A percentile compares a stretch with the other conserved stretches of the same genome.
Evolutionary conservation across 2,329 filamentous ascomycete species (phyloP).

Genomic region (Fusarium sp.): DNA sequence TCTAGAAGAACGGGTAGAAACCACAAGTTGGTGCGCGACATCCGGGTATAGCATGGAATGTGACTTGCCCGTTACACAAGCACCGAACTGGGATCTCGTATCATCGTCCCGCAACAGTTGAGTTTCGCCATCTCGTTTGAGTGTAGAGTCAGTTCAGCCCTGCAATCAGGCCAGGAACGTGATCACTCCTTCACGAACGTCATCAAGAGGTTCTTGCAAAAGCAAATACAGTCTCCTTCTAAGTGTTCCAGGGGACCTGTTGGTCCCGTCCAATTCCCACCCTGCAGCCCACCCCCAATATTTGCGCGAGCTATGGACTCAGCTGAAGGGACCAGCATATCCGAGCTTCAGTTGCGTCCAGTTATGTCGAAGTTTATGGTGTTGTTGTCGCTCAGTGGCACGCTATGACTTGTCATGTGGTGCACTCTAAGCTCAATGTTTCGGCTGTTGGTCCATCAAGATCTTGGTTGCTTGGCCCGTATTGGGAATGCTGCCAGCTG

Average conservation of each 20-base stretch:
- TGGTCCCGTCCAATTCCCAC: not conserved
- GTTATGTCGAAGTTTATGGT: not conserved
- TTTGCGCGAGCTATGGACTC: not conserved
- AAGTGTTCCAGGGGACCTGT: not conserved
- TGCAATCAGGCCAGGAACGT: not conserved
- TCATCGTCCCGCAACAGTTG: not conserved
- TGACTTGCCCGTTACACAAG: not conserved
- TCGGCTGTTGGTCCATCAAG: slow-evolving; percentile 20
- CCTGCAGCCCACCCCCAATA: not conserved
- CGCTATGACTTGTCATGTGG: not conserved
- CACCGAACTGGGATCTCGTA: not conserved
- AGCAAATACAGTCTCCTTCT: not conserved
- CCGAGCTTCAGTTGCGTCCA: not conserved
- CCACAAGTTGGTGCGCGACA: not conserved
- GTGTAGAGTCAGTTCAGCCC: not conserved
- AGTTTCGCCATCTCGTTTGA: not conserved
- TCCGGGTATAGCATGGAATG: not conserved
- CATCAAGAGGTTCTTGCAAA: slow-evolving; percentile 6
- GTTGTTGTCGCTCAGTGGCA: not conserved
- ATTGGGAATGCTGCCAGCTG: not conserved
- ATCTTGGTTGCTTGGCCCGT: slow-evolving; percentile 10
- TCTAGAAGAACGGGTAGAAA: slow-evolving; percentile 34
- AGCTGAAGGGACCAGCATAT: not conserved
- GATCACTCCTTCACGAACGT: not conserved
- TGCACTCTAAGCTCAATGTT: not conserved